Conservation (phyloP, 139 green algal species). For the Limnomonas spitsbergensis region DNA sequence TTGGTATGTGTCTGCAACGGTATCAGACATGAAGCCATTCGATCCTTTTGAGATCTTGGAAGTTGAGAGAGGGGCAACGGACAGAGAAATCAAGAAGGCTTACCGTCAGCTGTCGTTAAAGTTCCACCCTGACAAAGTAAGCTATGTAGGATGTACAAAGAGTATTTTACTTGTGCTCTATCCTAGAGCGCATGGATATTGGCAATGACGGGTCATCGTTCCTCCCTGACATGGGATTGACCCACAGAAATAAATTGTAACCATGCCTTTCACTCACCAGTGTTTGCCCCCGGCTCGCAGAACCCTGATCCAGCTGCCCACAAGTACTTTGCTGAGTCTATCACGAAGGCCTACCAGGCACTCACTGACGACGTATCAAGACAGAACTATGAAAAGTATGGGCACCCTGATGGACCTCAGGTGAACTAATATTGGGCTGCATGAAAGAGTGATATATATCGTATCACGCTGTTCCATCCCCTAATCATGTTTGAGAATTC, state of each 20-base stretch:
- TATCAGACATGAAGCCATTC: slow-evolving; percentile 63
- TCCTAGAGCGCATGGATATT: too few species aligned
- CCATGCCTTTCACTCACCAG: too few species aligned
- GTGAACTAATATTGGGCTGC: slow-evolving; percentile 15
- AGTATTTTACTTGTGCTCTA: background rate
- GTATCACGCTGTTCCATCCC: too few species aligned
- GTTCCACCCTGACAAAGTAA: slow-evolving; percentile 87
- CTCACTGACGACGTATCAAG: slow-evolving; percentile 71
- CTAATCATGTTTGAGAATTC: too few species aligned
- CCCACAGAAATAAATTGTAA: too few species aligned
- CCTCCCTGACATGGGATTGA: too few species aligned
- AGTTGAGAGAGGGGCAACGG: slow-evolving; percentile 51
- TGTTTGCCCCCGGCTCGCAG: too few species aligned
- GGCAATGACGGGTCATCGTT: too few species aligned
- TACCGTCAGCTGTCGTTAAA: slow-evolving; percentile 73
- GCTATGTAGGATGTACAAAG: background rate
- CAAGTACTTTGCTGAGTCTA: slow-evolving; percentile 79
- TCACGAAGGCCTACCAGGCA: slow-evolving; percentile 75
- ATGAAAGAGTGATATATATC: too few species aligned
- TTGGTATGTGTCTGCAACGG: slow-evolving; percentile 49
- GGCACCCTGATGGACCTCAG: slow-evolving; percentile 84
- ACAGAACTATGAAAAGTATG: slow-evolving; percentile 87
- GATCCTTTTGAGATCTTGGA: slow-evolving; percentile 89
- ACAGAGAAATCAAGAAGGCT: slow-evolving; percentile 75
- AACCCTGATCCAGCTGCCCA: slow-evolving; percentile 81